phyloP scores from a whole-genome alignment of 2,329 filamentous ascomycete species.

The Elsinoe arachidis region DNA sequence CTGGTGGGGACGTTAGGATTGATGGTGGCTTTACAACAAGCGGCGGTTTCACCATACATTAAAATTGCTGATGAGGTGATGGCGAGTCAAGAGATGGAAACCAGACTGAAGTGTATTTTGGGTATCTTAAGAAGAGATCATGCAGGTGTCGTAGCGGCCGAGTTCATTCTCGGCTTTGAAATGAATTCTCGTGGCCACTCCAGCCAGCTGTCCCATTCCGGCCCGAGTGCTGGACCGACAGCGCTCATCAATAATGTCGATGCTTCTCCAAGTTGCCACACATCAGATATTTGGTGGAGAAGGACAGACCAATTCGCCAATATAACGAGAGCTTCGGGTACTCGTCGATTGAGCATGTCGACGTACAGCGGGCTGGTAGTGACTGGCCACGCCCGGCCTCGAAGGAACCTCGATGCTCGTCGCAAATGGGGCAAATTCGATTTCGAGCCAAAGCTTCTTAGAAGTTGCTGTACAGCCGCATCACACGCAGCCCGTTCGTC shows the following conservation, averaged over 20 bases:
- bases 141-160: background rate
- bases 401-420: background rate
- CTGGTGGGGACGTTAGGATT: slow-evolving; percentile 31
- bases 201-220: slow-evolving; percentile 7
- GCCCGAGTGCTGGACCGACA: background rate
- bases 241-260: background rate
- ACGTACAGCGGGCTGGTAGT: background rate
- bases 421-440: background rate
- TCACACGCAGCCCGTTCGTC: slow-evolving; percentile 4
- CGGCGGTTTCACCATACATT: slow-evolving; percentile 5
- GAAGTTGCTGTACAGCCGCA: background rate
- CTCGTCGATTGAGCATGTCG: background rate
- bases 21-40: slow-evolving; percentile 25
- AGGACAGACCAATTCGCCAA: slow-evolving; percentile 4
- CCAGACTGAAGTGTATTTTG: background rate
- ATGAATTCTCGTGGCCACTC: slow-evolving; percentile 3
- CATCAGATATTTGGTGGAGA: slow-evolving; percentile 1
- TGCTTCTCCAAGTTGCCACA: slow-evolving; percentile 4
- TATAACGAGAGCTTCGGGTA: slow-evolving; percentile 4
- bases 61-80: background rate
- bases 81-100: background rate
- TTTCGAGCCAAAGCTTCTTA: background rate
- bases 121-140: slow-evolving; percentile 3
- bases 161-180: background rate
- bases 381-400: background rate